Percentiles rank a stretch among this genome's conserved stretches.
phyloP scores from a whole-genome alignment of 495 filamentous ascomycete genomes.

The Poronia punctata region DNA sequence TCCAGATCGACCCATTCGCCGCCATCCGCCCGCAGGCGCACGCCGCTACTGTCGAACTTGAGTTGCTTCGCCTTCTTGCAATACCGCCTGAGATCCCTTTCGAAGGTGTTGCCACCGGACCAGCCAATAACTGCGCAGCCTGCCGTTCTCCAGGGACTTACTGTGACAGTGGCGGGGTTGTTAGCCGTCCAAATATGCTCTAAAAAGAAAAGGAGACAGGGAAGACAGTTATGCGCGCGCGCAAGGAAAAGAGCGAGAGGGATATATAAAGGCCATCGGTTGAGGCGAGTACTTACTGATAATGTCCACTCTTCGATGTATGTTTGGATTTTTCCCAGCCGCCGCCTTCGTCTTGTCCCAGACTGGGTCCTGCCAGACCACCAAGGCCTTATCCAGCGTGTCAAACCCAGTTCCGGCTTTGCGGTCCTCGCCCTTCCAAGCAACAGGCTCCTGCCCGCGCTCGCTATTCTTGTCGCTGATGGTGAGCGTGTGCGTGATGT shows the following conservation, averaged over 20 bases:
- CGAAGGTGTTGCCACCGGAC: conserved; percentile 83
- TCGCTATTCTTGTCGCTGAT: conserved; percentile 58
- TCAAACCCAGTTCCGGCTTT: conserved; percentile 60
- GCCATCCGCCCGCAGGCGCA: conserved; percentile 60
- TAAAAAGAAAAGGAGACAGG: too few species aligned
- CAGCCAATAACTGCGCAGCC: conserved; percentile 86
- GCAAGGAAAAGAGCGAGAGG: too few species aligned
- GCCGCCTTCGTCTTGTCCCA: conserved; percentile 38
- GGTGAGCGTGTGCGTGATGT: conserved; percentile 77
- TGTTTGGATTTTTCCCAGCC: conserved; percentile 56
- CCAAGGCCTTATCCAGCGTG: conserved; percentile 79
- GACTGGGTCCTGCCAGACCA: conserved; percentile 84
- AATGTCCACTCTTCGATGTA: conserved; percentile 85
- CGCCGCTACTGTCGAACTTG: conserved; percentile 89
- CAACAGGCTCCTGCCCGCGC: conserved; percentile 60
- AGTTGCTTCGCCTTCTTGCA: conserved; percentile 63
- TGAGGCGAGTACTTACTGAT: conserved; percentile 39
- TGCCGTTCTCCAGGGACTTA: conserved; percentile 78
- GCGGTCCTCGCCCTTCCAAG: conserved; percentile 37
- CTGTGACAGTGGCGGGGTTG: too few species aligned
- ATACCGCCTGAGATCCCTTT: conserved; percentile 76
- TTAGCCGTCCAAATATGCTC: too few species aligned
- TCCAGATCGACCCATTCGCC: conserved; percentile 54
- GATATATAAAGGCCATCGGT: background rate
- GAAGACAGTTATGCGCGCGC: too few species aligned